These are phyloP conservation scores for Arbutus unedo DNA, from an alignment of 148 eudicot genomes.

Conservation along the genomic window DNA sequence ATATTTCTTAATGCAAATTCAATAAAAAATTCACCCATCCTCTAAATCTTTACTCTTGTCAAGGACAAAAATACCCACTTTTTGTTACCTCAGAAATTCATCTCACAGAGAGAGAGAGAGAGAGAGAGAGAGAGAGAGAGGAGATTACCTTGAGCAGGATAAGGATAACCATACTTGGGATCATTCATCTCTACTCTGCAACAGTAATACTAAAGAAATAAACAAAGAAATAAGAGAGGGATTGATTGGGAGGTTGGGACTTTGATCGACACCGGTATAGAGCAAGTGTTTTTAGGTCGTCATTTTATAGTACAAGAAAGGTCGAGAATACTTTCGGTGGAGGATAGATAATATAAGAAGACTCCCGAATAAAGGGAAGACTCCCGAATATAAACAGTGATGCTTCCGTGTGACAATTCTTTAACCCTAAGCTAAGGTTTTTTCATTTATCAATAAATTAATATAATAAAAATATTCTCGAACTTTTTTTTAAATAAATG, in stretches of 20 bases:
- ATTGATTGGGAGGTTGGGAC: neutral
- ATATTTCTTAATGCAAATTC: too few relatives aligned
- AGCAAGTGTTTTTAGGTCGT: neutral
- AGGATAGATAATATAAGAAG: neutral
- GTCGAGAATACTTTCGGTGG: neutral
- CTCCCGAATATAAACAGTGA: too few relatives aligned
- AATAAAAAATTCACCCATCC: too few relatives aligned
- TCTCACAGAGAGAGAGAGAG: neutral
- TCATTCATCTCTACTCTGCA: conserved; percentile 30
- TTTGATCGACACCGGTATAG: neutral
- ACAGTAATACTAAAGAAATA: neutral
- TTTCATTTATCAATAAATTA: too few relatives aligned
- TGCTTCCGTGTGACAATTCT: too few relatives aligned
- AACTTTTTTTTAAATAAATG: too few relatives aligned
- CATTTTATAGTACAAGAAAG: neutral
- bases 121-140: neutral
- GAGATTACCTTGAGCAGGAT: conserved; percentile 44
- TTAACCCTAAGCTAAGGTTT: too few relatives aligned
- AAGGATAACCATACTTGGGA: conserved; percentile 42
- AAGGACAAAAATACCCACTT: too few relatives aligned
- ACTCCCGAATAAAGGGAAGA: neutral
- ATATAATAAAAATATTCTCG: too few relatives aligned
- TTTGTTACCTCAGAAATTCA: too few relatives aligned
- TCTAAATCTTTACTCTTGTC: too few relatives aligned
- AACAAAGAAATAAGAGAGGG: neutral